A percentile compares a stretch with the other conserved stretches of the same genome.
phyloP scores from a whole-genome alignment of 1,284 basidiomycete species.

The Thelephora terrestris region DNA sequence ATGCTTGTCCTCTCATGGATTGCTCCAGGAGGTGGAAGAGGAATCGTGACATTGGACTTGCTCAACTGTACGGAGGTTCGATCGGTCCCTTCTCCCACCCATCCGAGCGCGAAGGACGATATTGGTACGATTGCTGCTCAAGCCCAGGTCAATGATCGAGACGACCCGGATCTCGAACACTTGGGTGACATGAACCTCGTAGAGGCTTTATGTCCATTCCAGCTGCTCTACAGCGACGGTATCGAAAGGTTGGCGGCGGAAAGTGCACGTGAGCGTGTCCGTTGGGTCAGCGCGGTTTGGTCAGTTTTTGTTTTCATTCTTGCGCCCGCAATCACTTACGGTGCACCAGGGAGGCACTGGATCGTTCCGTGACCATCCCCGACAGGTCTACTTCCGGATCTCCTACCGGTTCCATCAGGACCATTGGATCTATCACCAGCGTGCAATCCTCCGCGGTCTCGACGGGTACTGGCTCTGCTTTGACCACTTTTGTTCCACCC shows the following conservation, averaged over 20 bases:
- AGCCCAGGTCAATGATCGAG: conserved; percentile 40
- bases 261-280: conserved; percentile 71
- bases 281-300: conserved; percentile 86
- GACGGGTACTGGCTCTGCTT: conserved; percentile 39
- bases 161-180: conserved; percentile 33
- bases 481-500: conserved; percentile 64
- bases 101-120: conserved; percentile 71
- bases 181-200: conserved; percentile 33
- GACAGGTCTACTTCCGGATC: conserved; percentile 47
- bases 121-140: conserved; percentile 75
- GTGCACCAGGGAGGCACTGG: conserved; percentile 52
- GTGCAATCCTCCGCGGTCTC: conserved; percentile 28
- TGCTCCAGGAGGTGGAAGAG: conserved; percentile 64
- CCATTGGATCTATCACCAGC: conserved; percentile 47
- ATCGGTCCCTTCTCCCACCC: conserved; percentile 66
- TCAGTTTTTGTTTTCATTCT: conserved; percentile 27
- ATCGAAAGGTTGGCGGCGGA: conserved; percentile 78
- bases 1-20: conserved; percentile 79
- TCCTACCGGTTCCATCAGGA: conserved; percentile 62
- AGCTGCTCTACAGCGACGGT: conserved; percentile 79
- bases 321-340: conserved; percentile 5
- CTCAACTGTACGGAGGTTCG: conserved; percentile 77
- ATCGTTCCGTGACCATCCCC: conserved; percentile 39
- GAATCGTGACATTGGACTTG: conserved; percentile 74
- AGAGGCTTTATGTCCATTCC: conserved; percentile 77